Evolutionary conservation across 148 eudicot genomes (phyloP).

Genomic region (Rhododendron griersonianum): DNA sequence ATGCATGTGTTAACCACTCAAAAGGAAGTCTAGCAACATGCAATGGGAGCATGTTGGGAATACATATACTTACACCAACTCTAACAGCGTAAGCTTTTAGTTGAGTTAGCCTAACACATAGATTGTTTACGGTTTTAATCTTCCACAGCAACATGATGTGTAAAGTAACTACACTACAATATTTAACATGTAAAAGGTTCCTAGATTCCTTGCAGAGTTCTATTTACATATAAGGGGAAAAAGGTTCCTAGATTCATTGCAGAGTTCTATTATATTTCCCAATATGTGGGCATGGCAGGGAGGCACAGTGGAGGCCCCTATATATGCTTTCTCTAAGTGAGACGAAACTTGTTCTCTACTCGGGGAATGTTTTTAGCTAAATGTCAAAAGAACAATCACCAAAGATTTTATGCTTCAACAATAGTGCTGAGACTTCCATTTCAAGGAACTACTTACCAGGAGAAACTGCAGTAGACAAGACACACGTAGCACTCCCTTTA

Average conservation of each 20-base stretch:
- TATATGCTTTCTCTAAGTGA: neutral
- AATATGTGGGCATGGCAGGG: neutral
- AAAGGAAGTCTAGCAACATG: neutral
- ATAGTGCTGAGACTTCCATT: neutral
- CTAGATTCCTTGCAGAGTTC: neutral
- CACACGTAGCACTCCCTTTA: constrained; percentile 46
- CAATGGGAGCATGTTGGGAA: neutral
- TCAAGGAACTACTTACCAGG: constrained; percentile 57
- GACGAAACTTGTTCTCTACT: neutral
- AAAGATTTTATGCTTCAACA: neutral
- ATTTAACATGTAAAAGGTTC: neutral
- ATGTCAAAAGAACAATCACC: neutral
- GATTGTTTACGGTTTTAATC: neutral
- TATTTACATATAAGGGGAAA: neutral
- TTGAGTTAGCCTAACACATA: neutral
- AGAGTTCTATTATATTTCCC: neutral
- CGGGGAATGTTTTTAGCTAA: neutral
- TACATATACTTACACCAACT: neutral
- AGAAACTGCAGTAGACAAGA: constrained; percentile 50
- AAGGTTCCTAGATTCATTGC: neutral
- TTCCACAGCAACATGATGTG: neutral
- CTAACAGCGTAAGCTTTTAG: neutral
- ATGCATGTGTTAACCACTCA: neutral
- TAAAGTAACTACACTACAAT: neutral
- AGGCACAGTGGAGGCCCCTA: neutral